These are phyloP conservation scores for Pichia sp. DNA, from an alignment of 1,139 yeast genomes.

Conservation along the genomic window DNA sequence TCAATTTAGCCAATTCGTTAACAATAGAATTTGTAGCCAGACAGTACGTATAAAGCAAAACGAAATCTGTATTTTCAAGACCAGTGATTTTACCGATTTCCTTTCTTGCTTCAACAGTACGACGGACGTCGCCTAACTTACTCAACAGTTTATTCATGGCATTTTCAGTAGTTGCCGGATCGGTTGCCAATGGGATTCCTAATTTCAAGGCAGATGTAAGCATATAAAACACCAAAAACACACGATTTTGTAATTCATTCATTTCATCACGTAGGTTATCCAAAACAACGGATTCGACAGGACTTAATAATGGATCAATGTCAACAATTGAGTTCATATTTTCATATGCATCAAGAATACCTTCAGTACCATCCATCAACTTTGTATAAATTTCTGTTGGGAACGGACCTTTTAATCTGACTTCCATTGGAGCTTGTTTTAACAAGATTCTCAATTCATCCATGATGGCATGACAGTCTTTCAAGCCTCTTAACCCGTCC, in stretches of 20 bases:
- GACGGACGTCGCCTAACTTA: constrained; percentile 56
- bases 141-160: constrained; percentile 69
- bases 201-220: constrained; percentile 73
- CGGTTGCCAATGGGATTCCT: constrained; percentile 74
- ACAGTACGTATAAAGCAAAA: constrained; percentile 69
- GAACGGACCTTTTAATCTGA: constrained; percentile 72
- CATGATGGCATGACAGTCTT: constrained; percentile 55
- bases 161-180: constrained; percentile 76
- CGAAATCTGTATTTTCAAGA: constrained; percentile 65
- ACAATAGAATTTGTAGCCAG: constrained; percentile 69
- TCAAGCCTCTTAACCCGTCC: constrained; percentile 53
- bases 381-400: constrained; percentile 52
- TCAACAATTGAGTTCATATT: constrained; percentile 67
- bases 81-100: constrained; percentile 26
- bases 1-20: constrained; percentile 60
- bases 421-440: constrained; percentile 74
- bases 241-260: constrained; percentile 65
- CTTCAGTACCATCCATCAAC: constrained; percentile 56
- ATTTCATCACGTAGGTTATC: constrained; percentile 58
- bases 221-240: constrained; percentile 74
- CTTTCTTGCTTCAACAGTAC: constrained; percentile 23
- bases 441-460: constrained; percentile 59
- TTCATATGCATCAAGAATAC: constrained; percentile 71
- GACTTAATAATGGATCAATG: constrained; percentile 54
- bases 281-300: constrained; percentile 56